Percentiles rank a stretch among this genome's conserved stretches.
phyloP scores from a whole-genome alignment of 148 eudicot species.

The Diospyros lotus region DNA sequence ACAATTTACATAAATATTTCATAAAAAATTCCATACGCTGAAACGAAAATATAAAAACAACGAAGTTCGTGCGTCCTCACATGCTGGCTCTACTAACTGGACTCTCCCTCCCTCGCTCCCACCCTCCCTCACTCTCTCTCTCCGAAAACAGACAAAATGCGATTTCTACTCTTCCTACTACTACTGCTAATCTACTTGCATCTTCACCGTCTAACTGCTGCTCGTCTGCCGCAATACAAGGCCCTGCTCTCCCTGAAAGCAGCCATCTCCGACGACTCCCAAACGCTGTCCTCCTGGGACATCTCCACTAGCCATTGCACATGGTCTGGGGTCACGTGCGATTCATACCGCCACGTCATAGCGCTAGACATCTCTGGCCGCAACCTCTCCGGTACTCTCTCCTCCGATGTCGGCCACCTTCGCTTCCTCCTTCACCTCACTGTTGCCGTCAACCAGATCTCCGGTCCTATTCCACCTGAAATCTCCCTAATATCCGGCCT shows the following conservation, averaged over 20 bases:
- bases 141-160: conserved; percentile 25
- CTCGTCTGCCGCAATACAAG: conserved; percentile 40
- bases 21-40: too few species aligned
- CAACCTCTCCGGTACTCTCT: conserved; percentile 65
- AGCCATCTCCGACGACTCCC: conserved; percentile 50
- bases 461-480: conserved; percentile 51
- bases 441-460: conserved; percentile 38
- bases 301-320: conserved; percentile 50
- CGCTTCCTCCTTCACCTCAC: conserved; percentile 40
- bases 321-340: conserved; percentile 65
- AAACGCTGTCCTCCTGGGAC: conserved; percentile 59
- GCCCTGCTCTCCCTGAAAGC: conserved; percentile 66
- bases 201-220: conserved; percentile 16
- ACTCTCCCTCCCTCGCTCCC: neutral
- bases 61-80: too few species aligned
- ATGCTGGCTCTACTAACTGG: too few species aligned
- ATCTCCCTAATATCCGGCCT: conserved; percentile 40
- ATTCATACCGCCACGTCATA: conserved; percentile 33
- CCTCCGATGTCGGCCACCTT: conserved; percentile 44
- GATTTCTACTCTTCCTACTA: conserved; percentile 17
- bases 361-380: conserved; percentile 46
- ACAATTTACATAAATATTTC: too few species aligned
- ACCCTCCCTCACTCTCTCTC: neutral
- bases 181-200: conserved; percentile 25
- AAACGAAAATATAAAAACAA: too few species aligned